Percentiles rank a stretch among this genome's conserved stretches.
These are phyloP conservation scores for Rosa hybrid DNA, from an alignment of 331 rosid species.

Conservation along the genomic window DNA sequence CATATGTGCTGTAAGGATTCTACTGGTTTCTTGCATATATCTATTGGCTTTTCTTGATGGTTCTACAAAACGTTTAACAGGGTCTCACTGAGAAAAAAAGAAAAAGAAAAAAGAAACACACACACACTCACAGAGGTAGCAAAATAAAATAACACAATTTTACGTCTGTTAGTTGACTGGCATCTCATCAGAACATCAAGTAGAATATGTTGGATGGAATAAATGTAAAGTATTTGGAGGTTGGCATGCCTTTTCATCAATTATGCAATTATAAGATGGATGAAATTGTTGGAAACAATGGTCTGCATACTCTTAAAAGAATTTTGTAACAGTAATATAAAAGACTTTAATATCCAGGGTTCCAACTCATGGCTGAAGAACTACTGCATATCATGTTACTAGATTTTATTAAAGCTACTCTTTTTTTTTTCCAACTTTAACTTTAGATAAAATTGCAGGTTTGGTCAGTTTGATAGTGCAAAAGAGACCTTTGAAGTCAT, in stretches of 20 bases:
- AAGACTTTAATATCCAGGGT: not conserved
- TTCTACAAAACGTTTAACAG: not conserved
- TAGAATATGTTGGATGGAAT: not conserved
- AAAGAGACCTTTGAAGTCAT: constrained; percentile 97
- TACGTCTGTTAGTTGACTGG: not conserved
- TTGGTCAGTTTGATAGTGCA: constrained; percentile 96
- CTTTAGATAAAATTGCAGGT: constrained; percentile 60
- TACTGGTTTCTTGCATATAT: not conserved
- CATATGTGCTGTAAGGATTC: not conserved
- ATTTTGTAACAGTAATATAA: not conserved
- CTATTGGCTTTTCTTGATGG: not conserved
- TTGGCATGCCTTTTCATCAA: constrained; percentile 4
- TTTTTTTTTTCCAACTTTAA: constrained; percentile 7
- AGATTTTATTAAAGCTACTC: constrained; percentile 10
- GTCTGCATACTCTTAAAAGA: not conserved
- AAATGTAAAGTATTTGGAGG: too few relatives aligned
- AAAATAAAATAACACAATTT: not conserved
- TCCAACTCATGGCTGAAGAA: constrained; percentile 21
- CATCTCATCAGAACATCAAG: not conserved
- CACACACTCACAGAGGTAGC: not conserved
- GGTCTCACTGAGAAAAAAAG: not conserved
- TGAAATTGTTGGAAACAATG: too few relatives aligned
- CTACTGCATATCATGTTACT: constrained; percentile 9
- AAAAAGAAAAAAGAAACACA: not conserved
- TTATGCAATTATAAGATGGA: not conserved